These are phyloP conservation scores for Vararia minispora DNA, from an alignment of 768 basidiomycete genomes.

Conservation along the genomic window DNA sequence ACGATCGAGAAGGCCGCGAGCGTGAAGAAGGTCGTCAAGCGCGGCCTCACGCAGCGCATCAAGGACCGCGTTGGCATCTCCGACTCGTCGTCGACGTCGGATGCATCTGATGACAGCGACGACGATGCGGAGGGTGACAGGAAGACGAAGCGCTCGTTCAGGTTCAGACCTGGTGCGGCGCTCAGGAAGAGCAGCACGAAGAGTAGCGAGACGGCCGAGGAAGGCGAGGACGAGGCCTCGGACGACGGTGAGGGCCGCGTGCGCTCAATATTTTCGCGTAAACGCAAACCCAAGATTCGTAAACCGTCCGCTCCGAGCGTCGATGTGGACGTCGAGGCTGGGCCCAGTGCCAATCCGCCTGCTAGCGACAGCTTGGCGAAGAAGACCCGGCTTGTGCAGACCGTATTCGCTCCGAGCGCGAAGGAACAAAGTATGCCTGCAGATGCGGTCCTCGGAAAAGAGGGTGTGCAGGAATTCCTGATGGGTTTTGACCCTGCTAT, in stretches of 20 bases:
- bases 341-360: too few relatives aligned
- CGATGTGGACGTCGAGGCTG: too few relatives aligned
- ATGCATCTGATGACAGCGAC: too few relatives aligned
- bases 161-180: constrained; percentile 4
- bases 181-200: constrained; percentile 15
- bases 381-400: constrained; percentile 15
- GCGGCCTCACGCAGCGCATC: constrained; percentile 67
- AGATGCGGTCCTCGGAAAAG: constrained; percentile 71
- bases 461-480: constrained; percentile 75
- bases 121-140: constrained; percentile 19
- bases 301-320: too few relatives aligned
- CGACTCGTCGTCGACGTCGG: constrained; percentile 27
- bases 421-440: constrained; percentile 80
- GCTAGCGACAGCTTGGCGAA: constrained; percentile 16
- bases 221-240: constrained; percentile 13
- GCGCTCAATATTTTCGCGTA: too few relatives aligned
- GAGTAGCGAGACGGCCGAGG: constrained; percentile 7
- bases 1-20: constrained; percentile 43
- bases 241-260: constrained; percentile 19
- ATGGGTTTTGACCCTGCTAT: constrained; percentile 73
- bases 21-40: constrained; percentile 76
- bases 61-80: constrained; percentile 60
- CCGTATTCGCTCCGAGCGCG: constrained; percentile 22
- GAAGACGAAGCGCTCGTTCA: not conserved
- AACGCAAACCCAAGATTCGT: too few relatives aligned